Base-by-base conservation (phyloP, 768 basidiomycete species). In the Hericium erinaceus region DNA sequence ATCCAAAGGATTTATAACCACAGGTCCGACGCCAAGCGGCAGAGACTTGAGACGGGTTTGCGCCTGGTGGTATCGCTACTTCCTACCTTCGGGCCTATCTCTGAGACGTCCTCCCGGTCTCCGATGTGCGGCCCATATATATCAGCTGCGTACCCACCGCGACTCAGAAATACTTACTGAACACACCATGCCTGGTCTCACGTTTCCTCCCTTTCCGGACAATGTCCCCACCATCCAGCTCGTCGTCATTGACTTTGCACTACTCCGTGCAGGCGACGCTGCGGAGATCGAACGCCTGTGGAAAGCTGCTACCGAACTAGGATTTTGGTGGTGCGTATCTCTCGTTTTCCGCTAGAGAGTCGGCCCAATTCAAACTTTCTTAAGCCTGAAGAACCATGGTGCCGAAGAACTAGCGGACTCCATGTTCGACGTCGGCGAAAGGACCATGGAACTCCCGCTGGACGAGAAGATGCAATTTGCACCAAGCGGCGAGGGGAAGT, bases 311-410 rank as follows among this genome's bases (percentile, higher is more conserved):
- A 78, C 75, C 0, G 68, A 70, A 24, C 68, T 80, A 15, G 80
- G 80, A 1, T 81, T 81, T 66, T 81, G 79, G 75, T 81, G 79
- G 76, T 78, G 62, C 65, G 78, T 76, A n/a, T 38, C 16, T 41
- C 16, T 18, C 12, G 24, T 6, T 16, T 24, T 11, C 7, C n/a
- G 44, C 38, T 18, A n/a, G 10, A 9, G 44, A n/a, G 8, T 20
- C 41, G 3, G n/a, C 2, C 15, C 16, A 13, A 37, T 51, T 10
- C 3, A 51, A 15, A 16, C n/a, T 7, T 4, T 20, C 15, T 13
- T 26, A 54, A 77, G 75, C 54, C 65, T 78, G 33, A 75, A 76
- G 64, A 74, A 77, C 60, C 74, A 77, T 55, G 74, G 70, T 2
- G 67, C 67, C 13, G 73, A 75, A 4, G 48, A 63, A 33, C 70